Base-by-base conservation (phyloP, 345 rosid species). In the Heritiera littoralis region DNA sequence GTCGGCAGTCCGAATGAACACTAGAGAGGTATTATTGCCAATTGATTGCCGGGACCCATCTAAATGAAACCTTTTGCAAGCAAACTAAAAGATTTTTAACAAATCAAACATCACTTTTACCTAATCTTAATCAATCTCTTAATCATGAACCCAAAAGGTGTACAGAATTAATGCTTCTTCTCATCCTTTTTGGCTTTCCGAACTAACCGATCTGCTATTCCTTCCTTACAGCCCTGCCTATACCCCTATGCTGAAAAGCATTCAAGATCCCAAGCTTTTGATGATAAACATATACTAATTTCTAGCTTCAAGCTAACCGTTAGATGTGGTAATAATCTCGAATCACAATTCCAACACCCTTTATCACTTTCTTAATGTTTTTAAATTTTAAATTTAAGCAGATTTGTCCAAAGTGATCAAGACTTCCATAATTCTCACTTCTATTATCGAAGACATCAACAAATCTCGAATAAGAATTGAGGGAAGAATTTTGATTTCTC, bases 101-200 rank as follows among this genome's bases (percentile, higher is more conserved):
- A 1, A 12, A 48, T 71, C 59, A 7, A 71, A 49, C 51, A 67
- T 67, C 32, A 28, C 59, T 15, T 71, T 71, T 48, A 48, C 75
- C 75, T 71, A 71, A 71, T 71, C 59, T 72, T 72, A 54, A 72
- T 72, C 63, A 54, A 17, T 70, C 72, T 40, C 18, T 45, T 67
- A 67, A 67, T 67, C 52, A 43, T 43, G 40, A 48, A 49, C 18
- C 75, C 59, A 71, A 51, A 71, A 49, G 75, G 40, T 70, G 6
- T 2, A 0, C 2, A 5, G 74, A 46, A 46, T 69, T 69, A 20
- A 20, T 4, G 55, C 32, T 0, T 15, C 28, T 40, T 38, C 3
- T 66, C 71, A 17, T 17, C 48, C 55, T 23, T 23, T 66, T 20
- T 12, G 38, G 38, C 40, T 28, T 65, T 41, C 30, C 41, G 18